phyloP scores from a whole-genome alignment of 2,329 filamentous ascomycete genomes.

The Ophiostoma ips region DNA sequence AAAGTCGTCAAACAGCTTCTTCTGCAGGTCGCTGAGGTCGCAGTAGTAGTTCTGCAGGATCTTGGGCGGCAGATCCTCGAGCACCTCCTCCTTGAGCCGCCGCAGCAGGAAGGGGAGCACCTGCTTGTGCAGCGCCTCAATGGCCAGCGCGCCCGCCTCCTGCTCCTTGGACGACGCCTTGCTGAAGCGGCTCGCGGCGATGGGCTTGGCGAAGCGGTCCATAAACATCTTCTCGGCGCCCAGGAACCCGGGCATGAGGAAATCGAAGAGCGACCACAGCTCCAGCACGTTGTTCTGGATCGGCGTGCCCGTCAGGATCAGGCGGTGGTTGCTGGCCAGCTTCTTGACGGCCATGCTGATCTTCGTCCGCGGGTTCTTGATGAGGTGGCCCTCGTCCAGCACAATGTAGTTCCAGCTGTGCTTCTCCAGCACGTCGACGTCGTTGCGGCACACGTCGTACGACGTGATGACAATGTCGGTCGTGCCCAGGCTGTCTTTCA shows the following conservation, averaged over 20 bases:
- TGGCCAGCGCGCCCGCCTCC: conserved; percentile 87
- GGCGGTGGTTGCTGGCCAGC: conserved; percentile 77
- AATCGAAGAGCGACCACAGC: conserved; percentile 95
- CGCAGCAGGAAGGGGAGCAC: conserved; percentile 92
- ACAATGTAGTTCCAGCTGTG: conserved; percentile 94
- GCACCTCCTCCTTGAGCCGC: conserved; percentile 91
- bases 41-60: conserved; percentile 99
- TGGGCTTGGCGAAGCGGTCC: conserved; percentile 88
- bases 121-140: conserved; percentile 97
- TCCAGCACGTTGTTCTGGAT: conserved; percentile 98
- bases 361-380: conserved; percentile 98
- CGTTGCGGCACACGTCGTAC: conserved; percentile 95
- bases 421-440: conserved; percentile 68
- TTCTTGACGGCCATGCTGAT: conserved; percentile 87
- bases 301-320: conserved; percentile 92
- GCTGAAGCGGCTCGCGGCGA: conserved; percentile 84
- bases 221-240: conserved; percentile 92
- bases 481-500: conserved; percentile 54
- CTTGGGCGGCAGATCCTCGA: conserved; percentile 93
- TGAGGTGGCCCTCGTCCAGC: conserved; percentile 91
- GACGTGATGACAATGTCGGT: conserved; percentile 95
- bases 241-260: conserved; percentile 96
- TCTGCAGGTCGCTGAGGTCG: conserved; percentile 87
- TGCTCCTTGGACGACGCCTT: conserved; percentile 98
- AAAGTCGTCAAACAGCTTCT: conserved; percentile 93